Percentiles rank a stretch among this genome's conserved stretches.
Evolutionary conservation across 2,329 filamentous ascomycete genomes (phyloP).

Genomic region (Colletotrichum karsti): DNA sequence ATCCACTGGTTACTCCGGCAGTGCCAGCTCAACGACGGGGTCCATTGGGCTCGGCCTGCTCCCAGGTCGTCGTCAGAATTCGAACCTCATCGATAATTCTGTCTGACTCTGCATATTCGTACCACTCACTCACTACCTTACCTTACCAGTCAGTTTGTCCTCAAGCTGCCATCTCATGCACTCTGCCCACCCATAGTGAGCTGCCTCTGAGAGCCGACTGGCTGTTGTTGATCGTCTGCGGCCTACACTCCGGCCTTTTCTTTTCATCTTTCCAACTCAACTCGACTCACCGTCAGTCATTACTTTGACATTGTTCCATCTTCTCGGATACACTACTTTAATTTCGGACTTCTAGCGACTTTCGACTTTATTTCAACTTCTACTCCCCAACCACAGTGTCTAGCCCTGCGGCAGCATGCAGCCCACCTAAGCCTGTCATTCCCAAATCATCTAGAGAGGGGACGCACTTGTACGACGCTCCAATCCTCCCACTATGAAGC

Average conservation of each 20-base stretch:
- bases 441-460: slow-evolving; percentile 9
- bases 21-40: slow-evolving; percentile 26
- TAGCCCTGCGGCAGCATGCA: slow-evolving; percentile 28
- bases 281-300: not conserved
- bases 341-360: no score
- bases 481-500: not conserved
- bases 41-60: slow-evolving; percentile 3
- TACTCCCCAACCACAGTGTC: not conserved
- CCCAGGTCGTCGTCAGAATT: not conserved
- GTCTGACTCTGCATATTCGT: no score
- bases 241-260: slow-evolving; percentile 18
- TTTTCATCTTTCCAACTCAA: not conserved
- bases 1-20: slow-evolving; percentile 28
- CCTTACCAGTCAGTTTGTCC: no score
- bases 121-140: no score
- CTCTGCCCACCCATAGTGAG: not conserved
- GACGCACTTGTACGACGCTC: slow-evolving; percentile 9
- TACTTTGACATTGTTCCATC: not conserved
- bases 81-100: not conserved
- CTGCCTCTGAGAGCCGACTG: slow-evolving; percentile 7
- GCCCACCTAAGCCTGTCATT: slow-evolving; percentile 14
- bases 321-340: not conserved
- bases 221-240: not conserved
- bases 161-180: slow-evolving; percentile 4
- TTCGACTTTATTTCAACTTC: not conserved